A percentile compares a stretch with the other conserved stretches of the same genome.
These are phyloP conservation scores for Kentomonas sorsogonicus DNA, from an alignment of 208 protist species.

Conservation along the genomic window DNA sequence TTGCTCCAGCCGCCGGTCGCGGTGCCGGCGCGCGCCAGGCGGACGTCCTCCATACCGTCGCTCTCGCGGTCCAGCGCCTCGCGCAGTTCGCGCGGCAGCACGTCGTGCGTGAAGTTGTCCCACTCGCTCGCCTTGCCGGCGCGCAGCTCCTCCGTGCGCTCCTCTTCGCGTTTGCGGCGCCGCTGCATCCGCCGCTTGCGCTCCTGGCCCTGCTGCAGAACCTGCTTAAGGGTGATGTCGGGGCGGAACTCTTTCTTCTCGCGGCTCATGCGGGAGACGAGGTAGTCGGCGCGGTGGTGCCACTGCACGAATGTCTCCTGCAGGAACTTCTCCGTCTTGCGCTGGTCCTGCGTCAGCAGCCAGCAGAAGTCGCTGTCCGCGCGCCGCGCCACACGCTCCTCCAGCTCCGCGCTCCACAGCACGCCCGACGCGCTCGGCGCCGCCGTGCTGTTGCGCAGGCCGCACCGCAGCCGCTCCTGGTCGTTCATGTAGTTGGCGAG, in stretches of 20 bases:
- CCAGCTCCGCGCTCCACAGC: conserved; percentile 65
- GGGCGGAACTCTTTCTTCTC: conserved; percentile 85
- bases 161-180: conserved; percentile 31
- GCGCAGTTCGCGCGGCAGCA: conserved; percentile 78
- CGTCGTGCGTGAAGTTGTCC: conserved; percentile 83
- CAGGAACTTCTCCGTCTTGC: conserved; percentile 76
- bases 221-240: conserved; percentile 74
- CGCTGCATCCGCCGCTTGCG: conserved; percentile 81
- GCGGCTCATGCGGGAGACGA: conserved; percentile 78
- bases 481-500: conserved; percentile 86
- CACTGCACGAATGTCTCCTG: conserved; percentile 84
- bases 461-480: conserved; percentile 69
- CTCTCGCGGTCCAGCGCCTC: conserved; percentile 81
- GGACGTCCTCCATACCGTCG: conserved; percentile 87
- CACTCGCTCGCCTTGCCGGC: conserved; percentile 55
- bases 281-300: conserved; percentile 83
- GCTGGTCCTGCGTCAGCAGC: conserved; percentile 59
- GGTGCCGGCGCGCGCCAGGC: conserved; percentile 59
- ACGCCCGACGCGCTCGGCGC: conserved; percentile 50
- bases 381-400: conserved; percentile 40
- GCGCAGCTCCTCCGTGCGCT: conserved; percentile 32
- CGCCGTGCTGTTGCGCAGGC: conserved; percentile 64
- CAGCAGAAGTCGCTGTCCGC: conserved; percentile 76
- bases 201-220: conserved; percentile 80
- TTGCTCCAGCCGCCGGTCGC: conserved; percentile 72